phyloP scores from a whole-genome alignment of 2,329 filamentous ascomycete genomes.

The Trichoderma harzianum region DNA sequence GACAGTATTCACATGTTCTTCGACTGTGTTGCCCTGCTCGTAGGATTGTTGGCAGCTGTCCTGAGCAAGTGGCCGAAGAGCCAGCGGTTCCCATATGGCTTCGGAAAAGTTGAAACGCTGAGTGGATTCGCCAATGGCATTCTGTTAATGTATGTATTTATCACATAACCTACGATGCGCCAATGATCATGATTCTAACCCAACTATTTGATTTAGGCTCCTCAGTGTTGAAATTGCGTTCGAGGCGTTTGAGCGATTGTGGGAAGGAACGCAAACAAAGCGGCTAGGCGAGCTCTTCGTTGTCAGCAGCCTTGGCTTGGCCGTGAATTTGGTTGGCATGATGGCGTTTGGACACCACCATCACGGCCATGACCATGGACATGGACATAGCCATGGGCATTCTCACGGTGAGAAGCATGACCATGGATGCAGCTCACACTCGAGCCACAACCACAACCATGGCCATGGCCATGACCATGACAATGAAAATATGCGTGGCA shows the following conservation, averaged over 20 bases:
- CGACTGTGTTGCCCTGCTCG: conserved; percentile 86
- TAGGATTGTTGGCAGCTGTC: conserved; percentile 87
- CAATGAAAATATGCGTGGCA: conserved; percentile 97
- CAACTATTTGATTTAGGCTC: conserved; percentile 54
- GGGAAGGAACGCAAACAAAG: conserved; percentile 79
- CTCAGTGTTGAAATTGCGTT: conserved; percentile 96
- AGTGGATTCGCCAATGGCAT: conserved; percentile 96
- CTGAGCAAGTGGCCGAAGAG: conserved; percentile 96
- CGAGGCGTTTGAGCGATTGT: conserved; percentile 84
- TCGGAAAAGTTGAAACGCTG: conserved; percentile 93
- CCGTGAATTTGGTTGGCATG: conserved; percentile 91
- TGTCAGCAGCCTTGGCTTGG: conserved; percentile 79
- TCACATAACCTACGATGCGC: not conserved
- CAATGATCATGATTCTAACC: conserved; percentile 11
- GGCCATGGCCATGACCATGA: conserved; percentile 53
- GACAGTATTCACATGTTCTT: conserved; percentile 99
- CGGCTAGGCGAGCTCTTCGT: conserved; percentile 82
- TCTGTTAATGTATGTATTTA: conserved; percentile 70
- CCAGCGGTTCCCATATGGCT: conserved; percentile 85
- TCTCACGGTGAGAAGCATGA: conserved; percentile 39
- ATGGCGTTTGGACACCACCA: conserved; percentile 72
- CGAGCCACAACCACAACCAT: conserved; percentile 33
- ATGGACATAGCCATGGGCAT: conserved; percentile 42
- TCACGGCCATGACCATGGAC: conserved; percentile 38
- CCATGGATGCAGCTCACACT: conserved; percentile 24